phyloP scores from a whole-genome alignment of 148 eudicot species.

The Vaccinium macrocarpon region DNA sequence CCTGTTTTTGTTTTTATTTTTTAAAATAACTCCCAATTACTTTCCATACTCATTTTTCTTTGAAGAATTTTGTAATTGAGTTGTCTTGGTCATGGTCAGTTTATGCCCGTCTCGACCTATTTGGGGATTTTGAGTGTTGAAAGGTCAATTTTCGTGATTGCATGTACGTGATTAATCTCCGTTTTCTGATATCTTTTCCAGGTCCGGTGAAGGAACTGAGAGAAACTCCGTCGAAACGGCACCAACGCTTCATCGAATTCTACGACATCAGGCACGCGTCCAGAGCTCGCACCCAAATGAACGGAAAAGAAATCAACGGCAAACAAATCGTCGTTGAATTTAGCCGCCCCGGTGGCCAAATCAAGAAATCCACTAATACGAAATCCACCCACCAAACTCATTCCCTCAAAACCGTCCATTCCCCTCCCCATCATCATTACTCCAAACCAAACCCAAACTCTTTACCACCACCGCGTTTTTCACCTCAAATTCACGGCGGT shows the following conservation, averaged over 20 bases:
- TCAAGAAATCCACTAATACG: conserved; percentile 15
- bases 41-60: too few relatives aligned
- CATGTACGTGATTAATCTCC: neutral
- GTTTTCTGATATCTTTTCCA: neutral
- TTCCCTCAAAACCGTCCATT: neutral
- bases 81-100: too few relatives aligned
- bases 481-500: neutral
- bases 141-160: neutral
- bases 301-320: conserved; percentile 67
- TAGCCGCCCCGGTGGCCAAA: conserved; percentile 72
- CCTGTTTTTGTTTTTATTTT: too few relatives aligned
- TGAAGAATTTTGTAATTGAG: too few relatives aligned
- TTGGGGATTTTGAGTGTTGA: neutral
- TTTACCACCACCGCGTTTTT: neutral
- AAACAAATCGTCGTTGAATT: conserved; percentile 48
- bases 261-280: conserved; percentile 78
- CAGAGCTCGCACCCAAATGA: conserved; percentile 49
- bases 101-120: too few relatives aligned
- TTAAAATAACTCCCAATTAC: too few relatives aligned
- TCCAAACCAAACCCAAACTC: neutral
- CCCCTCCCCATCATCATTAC: neutral
- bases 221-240: conserved; percentile 65
- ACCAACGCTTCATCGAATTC: conserved; percentile 76
- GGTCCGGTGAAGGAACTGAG: conserved; percentile 81
- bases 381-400: conserved; percentile 2